Percentiles rank a stretch among this genome's conserved stretches.
These are phyloP conservation scores for Mortierella sp. DNA, from an alignment of 371 early-diverging fungal genomes.

Conservation along the genomic window DNA sequence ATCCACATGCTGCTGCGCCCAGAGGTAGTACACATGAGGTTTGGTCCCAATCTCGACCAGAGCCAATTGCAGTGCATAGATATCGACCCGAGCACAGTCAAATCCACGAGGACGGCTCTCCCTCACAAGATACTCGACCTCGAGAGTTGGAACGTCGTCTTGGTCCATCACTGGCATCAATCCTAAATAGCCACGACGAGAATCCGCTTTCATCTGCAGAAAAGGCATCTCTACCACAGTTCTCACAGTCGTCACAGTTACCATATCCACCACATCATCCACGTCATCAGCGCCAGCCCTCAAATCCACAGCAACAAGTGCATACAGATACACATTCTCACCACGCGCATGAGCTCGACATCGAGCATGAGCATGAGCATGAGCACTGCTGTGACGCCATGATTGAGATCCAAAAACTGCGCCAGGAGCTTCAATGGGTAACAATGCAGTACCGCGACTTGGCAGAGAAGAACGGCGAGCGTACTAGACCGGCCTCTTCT, in stretches of 20 bases:
- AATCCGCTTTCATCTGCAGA: not conserved
- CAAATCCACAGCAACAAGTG: constrained; percentile 2
- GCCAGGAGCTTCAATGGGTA: constrained; percentile 37
- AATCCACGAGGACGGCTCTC: not conserved
- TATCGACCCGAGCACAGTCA: constrained; percentile 1
- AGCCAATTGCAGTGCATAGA: constrained; percentile 3
- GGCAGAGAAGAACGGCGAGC: constrained; percentile 10
- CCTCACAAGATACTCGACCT: not conserved
- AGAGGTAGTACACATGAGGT: not conserved
- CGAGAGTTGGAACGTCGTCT: constrained; percentile 21
- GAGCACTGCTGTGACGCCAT: constrained; percentile 38
- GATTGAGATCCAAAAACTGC: constrained; percentile 40
- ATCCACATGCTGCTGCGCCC: constrained; percentile 4
- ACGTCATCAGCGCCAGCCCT: not conserved
- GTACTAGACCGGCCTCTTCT: not conserved
- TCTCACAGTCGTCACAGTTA: not conserved
- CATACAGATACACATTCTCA: constrained; percentile 10
- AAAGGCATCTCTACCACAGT: constrained; percentile 1
- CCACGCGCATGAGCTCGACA: not conserved
- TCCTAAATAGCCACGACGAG: constrained; percentile 9
- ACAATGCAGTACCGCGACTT: constrained; percentile 17
- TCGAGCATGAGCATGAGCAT: constrained; percentile 7
- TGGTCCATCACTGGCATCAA: constrained; percentile 15
- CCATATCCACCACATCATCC: not conserved
- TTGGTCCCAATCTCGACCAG: constrained; percentile 11